phyloP scores from a whole-genome alignment of 2,329 filamentous ascomycete species.

The Aspergillus carbonarius region DNA sequence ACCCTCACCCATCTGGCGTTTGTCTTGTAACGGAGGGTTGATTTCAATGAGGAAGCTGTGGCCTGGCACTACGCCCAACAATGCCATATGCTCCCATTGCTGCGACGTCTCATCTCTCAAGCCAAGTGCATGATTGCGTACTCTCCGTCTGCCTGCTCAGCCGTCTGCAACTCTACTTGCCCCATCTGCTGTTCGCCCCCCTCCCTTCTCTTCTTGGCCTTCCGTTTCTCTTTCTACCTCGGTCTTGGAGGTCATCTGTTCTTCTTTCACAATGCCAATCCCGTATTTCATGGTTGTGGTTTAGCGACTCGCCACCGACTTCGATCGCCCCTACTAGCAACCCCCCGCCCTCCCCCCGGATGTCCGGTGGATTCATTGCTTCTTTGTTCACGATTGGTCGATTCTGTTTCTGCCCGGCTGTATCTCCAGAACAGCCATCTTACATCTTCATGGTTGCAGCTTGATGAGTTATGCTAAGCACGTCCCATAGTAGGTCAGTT shows the following conservation, averaged over 20 bases:
- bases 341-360: too few relatives aligned
- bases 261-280: not conserved
- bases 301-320: not conserved
- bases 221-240: not conserved
- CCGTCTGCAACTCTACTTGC: not conserved
- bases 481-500: conserved; percentile 6
- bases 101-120: not conserved
- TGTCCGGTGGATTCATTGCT: not conserved
- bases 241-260: not conserved
- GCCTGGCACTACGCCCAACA: not conserved
- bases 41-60: not conserved
- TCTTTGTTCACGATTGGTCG: not conserved
- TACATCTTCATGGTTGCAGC: not conserved
- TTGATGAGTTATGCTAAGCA: conserved; percentile 9
- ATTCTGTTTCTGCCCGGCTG: not conserved
- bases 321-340: not conserved
- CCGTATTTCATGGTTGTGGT: not conserved
- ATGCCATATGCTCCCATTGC: not conserved
- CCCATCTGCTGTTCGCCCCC: not conserved
- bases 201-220: not conserved
- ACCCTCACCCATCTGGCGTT: not conserved
- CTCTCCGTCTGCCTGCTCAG: not conserved
- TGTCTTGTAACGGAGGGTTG: not conserved
- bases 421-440: not conserved
- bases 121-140: conserved; percentile 6